A percentile compares a stretch with the other conserved stretches of the same genome.
phyloP scores from a whole-genome alignment of 805 yeast genomes.

The Jamesozyma lodderae region DNA sequence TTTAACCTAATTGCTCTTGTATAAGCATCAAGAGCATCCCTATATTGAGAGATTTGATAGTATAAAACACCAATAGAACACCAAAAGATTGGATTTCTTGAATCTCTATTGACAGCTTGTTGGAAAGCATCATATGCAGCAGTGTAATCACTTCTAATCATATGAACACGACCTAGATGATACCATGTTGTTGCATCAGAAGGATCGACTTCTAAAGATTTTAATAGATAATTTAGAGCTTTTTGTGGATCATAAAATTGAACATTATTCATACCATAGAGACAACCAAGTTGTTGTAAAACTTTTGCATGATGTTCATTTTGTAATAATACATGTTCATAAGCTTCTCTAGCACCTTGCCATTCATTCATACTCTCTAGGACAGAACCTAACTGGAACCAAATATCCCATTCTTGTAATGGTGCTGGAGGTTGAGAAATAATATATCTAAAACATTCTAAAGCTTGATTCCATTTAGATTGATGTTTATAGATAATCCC shows the following conservation, averaged over 20 bases:
- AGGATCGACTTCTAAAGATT: constrained; percentile 81
- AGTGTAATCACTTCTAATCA: constrained; percentile 90
- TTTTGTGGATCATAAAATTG: constrained; percentile 71
- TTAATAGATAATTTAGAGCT: constrained; percentile 73
- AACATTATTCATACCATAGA: constrained; percentile 58
- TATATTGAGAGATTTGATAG: constrained; percentile 90
- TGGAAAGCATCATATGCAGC: constrained; percentile 98
- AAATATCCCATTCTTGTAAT: constrained; percentile 89
- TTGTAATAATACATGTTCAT: constrained; percentile 80
- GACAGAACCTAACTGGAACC: constrained; percentile 97
- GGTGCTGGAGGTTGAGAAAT: constrained; percentile 90
- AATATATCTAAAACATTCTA: constrained; percentile 92
- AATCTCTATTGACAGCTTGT: constrained; percentile 94
- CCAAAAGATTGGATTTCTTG: constrained; percentile 98
- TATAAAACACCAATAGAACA: constrained; percentile 91
- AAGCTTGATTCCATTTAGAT: constrained; percentile 72
- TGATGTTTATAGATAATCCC: constrained; percentile 97
- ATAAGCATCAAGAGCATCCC: constrained; percentile 96
- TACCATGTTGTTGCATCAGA: constrained; percentile 97
- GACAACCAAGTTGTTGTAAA: constrained; percentile 89
- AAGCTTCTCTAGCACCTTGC: constrained; percentile 88
- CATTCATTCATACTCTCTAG: constrained; percentile 90
- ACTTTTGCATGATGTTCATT: constrained; percentile 95
- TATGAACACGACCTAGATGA: constrained; percentile 90
- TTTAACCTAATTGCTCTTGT: constrained; percentile 92